phyloP scores from a whole-genome alignment of 257 asterid genomes.

The Leonotis leonurus region DNA sequence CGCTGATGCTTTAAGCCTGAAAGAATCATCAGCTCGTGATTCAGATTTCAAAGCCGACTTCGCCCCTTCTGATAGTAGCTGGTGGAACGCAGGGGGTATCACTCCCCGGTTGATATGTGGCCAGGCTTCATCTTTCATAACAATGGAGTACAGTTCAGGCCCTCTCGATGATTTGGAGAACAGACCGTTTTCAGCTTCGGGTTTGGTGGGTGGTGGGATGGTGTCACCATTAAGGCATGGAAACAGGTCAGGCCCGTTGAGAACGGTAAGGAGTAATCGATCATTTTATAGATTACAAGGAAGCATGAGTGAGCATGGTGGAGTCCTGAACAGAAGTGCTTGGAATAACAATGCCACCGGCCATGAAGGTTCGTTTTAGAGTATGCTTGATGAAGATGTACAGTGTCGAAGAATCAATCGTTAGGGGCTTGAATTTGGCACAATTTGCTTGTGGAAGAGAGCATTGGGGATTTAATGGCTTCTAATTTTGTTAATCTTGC shows the following conservation, averaged over 20 bases:
- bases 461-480: slow-evolving; percentile 21
- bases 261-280: slow-evolving; percentile 56
- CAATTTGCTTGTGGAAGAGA: slow-evolving; percentile 8
- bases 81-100: slow-evolving; percentile 84
- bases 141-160: slow-evolving; percentile 94
- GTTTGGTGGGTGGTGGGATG: slow-evolving; percentile 33
- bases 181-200: slow-evolving; percentile 53
- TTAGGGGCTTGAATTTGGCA: slow-evolving; percentile 37
- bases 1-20: slow-evolving; percentile 68
- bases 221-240: slow-evolving; percentile 52
- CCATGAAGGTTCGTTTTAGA: slow-evolving; percentile 64
- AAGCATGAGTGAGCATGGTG: slow-evolving; percentile 80
- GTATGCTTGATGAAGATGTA: slow-evolving; percentile 43
- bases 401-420: slow-evolving; percentile 50
- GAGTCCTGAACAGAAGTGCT: slow-evolving; percentile 34
- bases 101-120: slow-evolving; percentile 65
- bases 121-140: slow-evolving; percentile 69
- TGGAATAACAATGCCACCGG: slow-evolving; percentile 49
- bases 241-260: slow-evolving; percentile 78
- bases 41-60: slow-evolving; percentile 70
- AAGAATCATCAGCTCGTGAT: slow-evolving; percentile 72
- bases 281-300: slow-evolving; percentile 64
- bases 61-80: slow-evolving; percentile 80
- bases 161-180: slow-evolving; percentile 71
- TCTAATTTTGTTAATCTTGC: slow-evolving; percentile 51